These are phyloP conservation scores for Chlorella sp. DNA, from an alignment of 139 green algal species.

Conservation along the genomic window DNA sequence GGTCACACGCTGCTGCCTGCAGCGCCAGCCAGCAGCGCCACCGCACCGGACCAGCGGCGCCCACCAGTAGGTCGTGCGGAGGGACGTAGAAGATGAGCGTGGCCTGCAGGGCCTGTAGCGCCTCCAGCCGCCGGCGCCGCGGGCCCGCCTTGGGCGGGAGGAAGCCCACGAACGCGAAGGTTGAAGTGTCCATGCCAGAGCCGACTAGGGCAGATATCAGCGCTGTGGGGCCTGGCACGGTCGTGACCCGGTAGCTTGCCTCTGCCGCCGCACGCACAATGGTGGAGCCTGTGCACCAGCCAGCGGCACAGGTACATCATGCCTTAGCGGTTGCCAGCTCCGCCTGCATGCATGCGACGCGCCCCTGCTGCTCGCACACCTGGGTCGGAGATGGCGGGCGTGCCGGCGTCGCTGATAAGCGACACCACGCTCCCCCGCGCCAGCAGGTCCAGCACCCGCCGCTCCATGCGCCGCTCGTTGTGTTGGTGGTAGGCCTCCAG, in stretches of 20 bases:
- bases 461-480: constrained; percentile 74
- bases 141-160: constrained; percentile 68
- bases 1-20: no score
- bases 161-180: constrained; percentile 86
- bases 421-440: constrained; percentile 67
- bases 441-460: constrained; percentile 59
- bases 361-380: no score
- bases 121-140: constrained; percentile 45
- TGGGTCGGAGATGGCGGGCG: constrained; percentile 88
- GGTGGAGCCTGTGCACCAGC: no score
- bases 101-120: constrained; percentile 20
- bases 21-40: no score
- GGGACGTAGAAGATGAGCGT: constrained; percentile 84
- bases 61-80: constrained; percentile 66
- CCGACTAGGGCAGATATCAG: constrained; percentile 71
- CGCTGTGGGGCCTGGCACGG: constrained; percentile 84
- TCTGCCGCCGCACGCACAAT: constrained; percentile 57
- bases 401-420: constrained; percentile 90
- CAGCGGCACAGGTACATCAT: no score
- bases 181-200: constrained; percentile 68
- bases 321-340: no score
- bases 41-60: no score
- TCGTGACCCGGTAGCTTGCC: constrained; percentile 54
- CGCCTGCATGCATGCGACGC: no score
- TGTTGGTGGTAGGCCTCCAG: constrained; percentile 76